Evolutionary conservation across 108 stramenopile genomes (phyloP), one percentile per base, ranked within the genome.

Genomic region (Skeletonema costatum): DNA sequence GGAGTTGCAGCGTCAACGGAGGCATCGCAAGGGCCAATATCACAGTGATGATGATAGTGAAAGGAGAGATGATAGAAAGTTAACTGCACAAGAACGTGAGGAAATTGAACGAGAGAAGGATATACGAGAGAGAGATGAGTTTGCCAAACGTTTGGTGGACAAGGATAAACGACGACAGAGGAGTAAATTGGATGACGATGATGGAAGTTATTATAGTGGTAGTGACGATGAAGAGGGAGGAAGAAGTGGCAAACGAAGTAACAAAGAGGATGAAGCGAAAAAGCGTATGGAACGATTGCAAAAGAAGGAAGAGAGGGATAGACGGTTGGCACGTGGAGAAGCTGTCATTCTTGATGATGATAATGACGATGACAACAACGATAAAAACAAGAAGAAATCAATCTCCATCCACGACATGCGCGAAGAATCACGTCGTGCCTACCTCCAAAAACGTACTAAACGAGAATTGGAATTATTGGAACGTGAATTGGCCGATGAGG

Each of bases 401-500:
- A 71, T 98, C 32, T 91, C 86, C 4, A 71, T 96, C 32, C 80
- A 86, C 3, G 79, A 87, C 19, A 76, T 99, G 68, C 85, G 99
- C 2, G 89, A 89, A 32, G 87, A 97, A 68, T 94, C 94, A 64
- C 87, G 99, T 16, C 84, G 95, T 32, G 85, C 86, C 5, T 99
- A 98, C 82, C 90, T 99, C 16, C 93, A 97, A 63, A 97, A 97
- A 78, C 86, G 98, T 36, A 97, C 97, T 61, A 91, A 98, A 66
- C 88, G 97, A 46, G 97, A 98, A 82, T 80, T 98, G 60, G 86
- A 83, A 59, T 81, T 99, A 42, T 71, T 98, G 70, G 88, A 98
- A 76, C 85, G 86, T 60, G 87, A 90, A 69, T 74, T 99, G 44
- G 81, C 90, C 64, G 98, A 99, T 71, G 99, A 99, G 85, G 92